Conservation (phyloP, 306 rosid genomes). For the Neltuma alba region DNA sequence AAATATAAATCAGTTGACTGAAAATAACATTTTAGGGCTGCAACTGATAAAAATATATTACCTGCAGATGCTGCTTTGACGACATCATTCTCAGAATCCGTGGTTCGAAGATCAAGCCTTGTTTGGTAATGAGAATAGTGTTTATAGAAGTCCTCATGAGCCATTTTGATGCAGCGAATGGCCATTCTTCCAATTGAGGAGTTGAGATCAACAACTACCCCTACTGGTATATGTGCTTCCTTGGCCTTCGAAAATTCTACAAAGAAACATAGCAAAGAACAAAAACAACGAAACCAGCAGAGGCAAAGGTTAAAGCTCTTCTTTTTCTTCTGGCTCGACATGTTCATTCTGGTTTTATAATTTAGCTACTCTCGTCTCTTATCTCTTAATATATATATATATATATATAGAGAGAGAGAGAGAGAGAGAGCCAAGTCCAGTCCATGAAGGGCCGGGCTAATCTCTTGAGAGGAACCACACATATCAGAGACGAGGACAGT, state of each 20-base stretch:
- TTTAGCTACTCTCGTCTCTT: neutral
- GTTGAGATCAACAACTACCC: slow-evolving; percentile 38
- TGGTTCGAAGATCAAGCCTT: neutral
- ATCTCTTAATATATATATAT: neutral
- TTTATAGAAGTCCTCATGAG: neutral
- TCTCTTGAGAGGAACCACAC: neutral
- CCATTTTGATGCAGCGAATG: slow-evolving; percentile 35
- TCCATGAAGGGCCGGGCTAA: neutral
- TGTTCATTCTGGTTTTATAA: neutral
- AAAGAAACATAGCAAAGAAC: neutral
- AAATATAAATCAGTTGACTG: too few relatives aligned
- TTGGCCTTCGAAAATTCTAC: slow-evolving; percentile 3
- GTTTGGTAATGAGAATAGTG: neutral
- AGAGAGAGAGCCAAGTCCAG: too few relatives aligned
- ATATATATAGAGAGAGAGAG: neutral
- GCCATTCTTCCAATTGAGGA: slow-evolving; percentile 31
- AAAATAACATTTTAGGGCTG: too few relatives aligned
- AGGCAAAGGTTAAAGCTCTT: neutral
- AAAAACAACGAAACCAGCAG: neutral
- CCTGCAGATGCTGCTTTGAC: neutral
- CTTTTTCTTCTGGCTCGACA: neutral
- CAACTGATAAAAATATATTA: neutral
- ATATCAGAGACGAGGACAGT: neutral
- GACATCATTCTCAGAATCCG: neutral
- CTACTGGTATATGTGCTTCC: slow-evolving; percentile 27